Base-by-base conservation (phyloP, 2,329 filamentous ascomycete species). In the Alternaria atra region DNA sequence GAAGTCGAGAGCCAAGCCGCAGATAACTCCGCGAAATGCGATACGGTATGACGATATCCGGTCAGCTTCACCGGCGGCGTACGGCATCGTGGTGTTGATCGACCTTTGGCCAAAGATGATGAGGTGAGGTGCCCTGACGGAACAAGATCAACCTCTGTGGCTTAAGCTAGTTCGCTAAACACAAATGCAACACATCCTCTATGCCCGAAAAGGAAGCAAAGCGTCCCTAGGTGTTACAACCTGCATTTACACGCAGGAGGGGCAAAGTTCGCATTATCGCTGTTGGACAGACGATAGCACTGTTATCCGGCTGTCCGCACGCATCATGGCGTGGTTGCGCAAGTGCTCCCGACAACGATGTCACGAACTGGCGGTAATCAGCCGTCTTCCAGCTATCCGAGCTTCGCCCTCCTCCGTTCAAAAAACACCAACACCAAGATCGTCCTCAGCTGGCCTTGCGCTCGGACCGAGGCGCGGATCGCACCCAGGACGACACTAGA, bases 371-470 rank as follows among this genome's bases (percentile, higher is more conserved):
- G 34, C 50, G n/a, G 34, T 25, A 52, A 15, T 15, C 29, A 25
- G 29, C 39, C 29, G 25, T 27, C 17, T 30, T 10, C 17, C 10
- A 32, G 29, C 27, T 32, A 40, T 32, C 30, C 39, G 13, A 44
- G 20, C 27, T 46, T 8, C 43, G 46, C 23, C 8, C 30, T 48
- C 52, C 42, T 47, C 43, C 30, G 20, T 35, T 9, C 12, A 29
- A 27, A n/a, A 44, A 42, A 20, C 25, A 42, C 51, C 34, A 30
- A 30, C 51, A 42, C 51, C 34, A 48, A 30, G 17, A 48, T 55
- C 32, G 35, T 47, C 23, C 50, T 43, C 54, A 55, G 52, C 52
- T 44, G 51, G 44, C 54, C 54, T 27, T 51, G 8, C 54, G 54
- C 43, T 40, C 13, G n/a, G 34, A 20, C 27, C 15, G 35, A 29